A percentile compares a stretch with the other conserved stretches of the same genome.
phyloP scores from a whole-genome alignment of 2,329 filamentous ascomycete species.

The Cladobotryum protrusum region DNA sequence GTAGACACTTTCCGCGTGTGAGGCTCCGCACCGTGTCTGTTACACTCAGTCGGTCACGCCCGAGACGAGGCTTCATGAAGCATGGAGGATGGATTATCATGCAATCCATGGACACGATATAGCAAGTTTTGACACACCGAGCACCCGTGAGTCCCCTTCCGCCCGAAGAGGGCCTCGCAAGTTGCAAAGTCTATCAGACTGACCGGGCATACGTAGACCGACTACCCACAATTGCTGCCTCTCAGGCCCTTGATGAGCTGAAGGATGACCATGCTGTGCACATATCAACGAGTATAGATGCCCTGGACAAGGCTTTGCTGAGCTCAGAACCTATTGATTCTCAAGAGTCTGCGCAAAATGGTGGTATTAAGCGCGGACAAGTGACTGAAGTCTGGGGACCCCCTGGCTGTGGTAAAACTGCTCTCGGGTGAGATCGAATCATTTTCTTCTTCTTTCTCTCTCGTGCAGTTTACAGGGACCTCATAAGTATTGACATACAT shows the following conservation, averaged over 20 bases:
- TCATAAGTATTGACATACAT: neutral
- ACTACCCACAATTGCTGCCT: slow-evolving; percentile 69
- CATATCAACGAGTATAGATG: slow-evolving; percentile 50
- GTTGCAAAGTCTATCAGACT: neutral
- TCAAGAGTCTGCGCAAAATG: slow-evolving; percentile 18
- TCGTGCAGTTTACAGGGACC: neutral
- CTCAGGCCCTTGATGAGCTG: slow-evolving; percentile 60
- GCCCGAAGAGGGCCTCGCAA: neutral
- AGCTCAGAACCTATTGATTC: slow-evolving; percentile 11
- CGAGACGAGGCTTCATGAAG: neutral
- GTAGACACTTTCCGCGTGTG: neutral
- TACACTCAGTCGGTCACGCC: neutral
- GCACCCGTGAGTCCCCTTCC: slow-evolving; percentile 44
- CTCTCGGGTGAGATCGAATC: slow-evolving; percentile 54
- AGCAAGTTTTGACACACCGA: slow-evolving; percentile 52
- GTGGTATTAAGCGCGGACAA: slow-evolving; percentile 68
- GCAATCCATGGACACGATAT: slow-evolving; percentile 54
- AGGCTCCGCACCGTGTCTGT: slow-evolving; percentile 1
- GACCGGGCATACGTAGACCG: slow-evolving; percentile 48
- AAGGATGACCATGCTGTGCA: slow-evolving; percentile 43
- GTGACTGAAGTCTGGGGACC: slow-evolving; percentile 86
- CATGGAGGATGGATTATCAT: slow-evolving; percentile 49
- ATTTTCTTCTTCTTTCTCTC: neutral
- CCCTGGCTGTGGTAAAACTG: slow-evolving; percentile 78
- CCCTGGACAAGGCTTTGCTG: slow-evolving; percentile 44